Percentiles rank a stretch among this genome's conserved stretches.
Evolutionary conservation across 352 stramenopile species (phyloP).

Genomic region (Pythium plurisporium): DNA sequence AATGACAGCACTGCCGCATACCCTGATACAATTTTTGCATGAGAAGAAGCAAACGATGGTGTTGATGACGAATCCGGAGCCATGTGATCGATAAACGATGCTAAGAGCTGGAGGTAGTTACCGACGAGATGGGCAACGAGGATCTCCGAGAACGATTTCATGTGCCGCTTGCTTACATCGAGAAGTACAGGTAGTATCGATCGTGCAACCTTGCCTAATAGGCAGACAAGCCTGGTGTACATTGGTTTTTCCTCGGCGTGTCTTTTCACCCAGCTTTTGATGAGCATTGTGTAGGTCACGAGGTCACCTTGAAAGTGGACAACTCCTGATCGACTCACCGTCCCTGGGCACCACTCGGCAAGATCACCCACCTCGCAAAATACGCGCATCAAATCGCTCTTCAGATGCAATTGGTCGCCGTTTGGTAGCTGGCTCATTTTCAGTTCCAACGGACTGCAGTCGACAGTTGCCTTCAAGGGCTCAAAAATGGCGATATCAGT

Average conservation of each 20-base stretch:
- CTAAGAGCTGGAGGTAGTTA: constrained; percentile 44
- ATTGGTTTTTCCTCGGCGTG: constrained; percentile 21
- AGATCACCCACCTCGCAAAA: constrained; percentile 56
- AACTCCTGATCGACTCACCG: constrained; percentile 47
- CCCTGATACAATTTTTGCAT: constrained; percentile 31
- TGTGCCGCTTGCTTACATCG: constrained; percentile 49
- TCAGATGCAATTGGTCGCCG: constrained; percentile 47
- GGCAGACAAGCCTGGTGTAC: constrained; percentile 20
- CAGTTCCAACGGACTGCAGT: background rate
- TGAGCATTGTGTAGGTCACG: constrained; percentile 55
- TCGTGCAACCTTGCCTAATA: constrained; percentile 42
- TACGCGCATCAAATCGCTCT: constrained; percentile 33
- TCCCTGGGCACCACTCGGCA: constrained; percentile 45
- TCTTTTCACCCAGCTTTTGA: constrained; percentile 54
- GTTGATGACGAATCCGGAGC: constrained; percentile 12
- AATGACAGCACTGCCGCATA: constrained; percentile 23
- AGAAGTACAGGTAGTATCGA: constrained; percentile 39
- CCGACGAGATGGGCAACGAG: constrained; percentile 37
- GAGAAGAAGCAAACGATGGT: constrained; percentile 5
- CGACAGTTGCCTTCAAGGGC: constrained; percentile 32
- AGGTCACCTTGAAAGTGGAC: constrained; percentile 49
- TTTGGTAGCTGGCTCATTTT: constrained; percentile 43
- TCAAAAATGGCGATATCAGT: constrained; percentile 29
- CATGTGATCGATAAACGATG: constrained; percentile 34
- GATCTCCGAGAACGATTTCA: constrained; percentile 34